These are phyloP conservation scores for Pisolithus microcarpus DNA, from an alignment of 768 basidiomycete species.

Conservation along the genomic window DNA sequence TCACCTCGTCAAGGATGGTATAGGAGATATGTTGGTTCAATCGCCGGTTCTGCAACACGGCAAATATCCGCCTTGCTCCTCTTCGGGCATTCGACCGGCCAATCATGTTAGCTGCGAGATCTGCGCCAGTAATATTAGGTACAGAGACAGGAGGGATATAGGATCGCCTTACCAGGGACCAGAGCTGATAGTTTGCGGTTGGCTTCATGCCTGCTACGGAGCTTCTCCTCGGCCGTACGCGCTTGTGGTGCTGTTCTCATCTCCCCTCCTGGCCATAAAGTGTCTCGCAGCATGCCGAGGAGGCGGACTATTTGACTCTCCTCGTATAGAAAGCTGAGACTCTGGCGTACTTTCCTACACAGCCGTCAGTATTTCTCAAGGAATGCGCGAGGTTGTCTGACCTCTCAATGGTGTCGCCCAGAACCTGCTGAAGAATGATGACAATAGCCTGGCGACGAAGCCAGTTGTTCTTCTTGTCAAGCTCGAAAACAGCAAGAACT, in stretches of 20 bases:
- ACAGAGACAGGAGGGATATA: not conserved
- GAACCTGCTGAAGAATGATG: slow-evolving; percentile 90
- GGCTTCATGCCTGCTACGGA: slow-evolving; percentile 76
- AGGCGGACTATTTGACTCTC: slow-evolving; percentile 65
- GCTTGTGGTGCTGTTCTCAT: slow-evolving; percentile 51
- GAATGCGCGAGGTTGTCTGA: slow-evolving; percentile 29
- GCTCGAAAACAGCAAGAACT: slow-evolving; percentile 86
- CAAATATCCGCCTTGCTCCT: slow-evolving; percentile 88
- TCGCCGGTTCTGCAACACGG: slow-evolving; percentile 89
- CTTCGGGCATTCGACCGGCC: slow-evolving; percentile 93
- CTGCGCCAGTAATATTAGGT: slow-evolving; percentile 32
- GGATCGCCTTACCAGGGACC: slow-evolving; percentile 65
- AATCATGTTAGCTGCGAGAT: slow-evolving; percentile 95
- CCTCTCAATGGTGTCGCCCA: slow-evolving; percentile 96
- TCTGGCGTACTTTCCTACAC: slow-evolving; percentile 81
- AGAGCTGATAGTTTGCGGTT: slow-evolving; percentile 85
- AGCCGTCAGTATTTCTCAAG: slow-evolving; percentile 1
- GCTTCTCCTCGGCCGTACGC: slow-evolving; percentile 78
- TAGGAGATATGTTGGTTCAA: slow-evolving; percentile 91
- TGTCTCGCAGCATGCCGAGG: slow-evolving; percentile 61
- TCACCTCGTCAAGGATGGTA: slow-evolving; percentile 84
- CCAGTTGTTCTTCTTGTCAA: slow-evolving; percentile 97
- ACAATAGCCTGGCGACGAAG: slow-evolving; percentile 91
- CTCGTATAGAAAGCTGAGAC: slow-evolving; percentile 53
- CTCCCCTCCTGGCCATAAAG: slow-evolving; percentile 82